Percentiles rank a stretch among this genome's conserved stretches.
Conservation (phyloP, 2,329 filamentous ascomycete genomes). For the Colletotrichum sublineola region DNA sequence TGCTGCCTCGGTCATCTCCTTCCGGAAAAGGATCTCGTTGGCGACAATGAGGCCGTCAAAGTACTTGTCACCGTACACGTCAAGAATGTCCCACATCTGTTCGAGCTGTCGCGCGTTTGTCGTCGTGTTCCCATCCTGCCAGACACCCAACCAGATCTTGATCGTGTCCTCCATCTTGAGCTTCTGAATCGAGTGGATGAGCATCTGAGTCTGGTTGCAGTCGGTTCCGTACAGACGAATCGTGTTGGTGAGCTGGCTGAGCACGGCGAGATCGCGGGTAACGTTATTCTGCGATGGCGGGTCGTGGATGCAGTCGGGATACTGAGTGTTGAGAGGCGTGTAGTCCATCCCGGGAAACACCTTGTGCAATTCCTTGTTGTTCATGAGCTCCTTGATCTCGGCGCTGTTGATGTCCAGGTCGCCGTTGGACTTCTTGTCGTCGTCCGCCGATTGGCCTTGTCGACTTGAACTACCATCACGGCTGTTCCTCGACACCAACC, state of each 20-base stretch:
- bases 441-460: slow-evolving; percentile 64
- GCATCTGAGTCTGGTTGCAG: slow-evolving; percentile 97
- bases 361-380: slow-evolving; percentile 86
- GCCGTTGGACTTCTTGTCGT: slow-evolving; percentile 74
- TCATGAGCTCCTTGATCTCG: slow-evolving; percentile 85
- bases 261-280: slow-evolving; percentile 89
- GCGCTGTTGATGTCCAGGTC: slow-evolving; percentile 80
- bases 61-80: slow-evolving; percentile 73
- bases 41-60: slow-evolving; percentile 88
- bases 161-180: slow-evolving; percentile 78
- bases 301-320: slow-evolving; percentile 81
- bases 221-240: slow-evolving; percentile 94
- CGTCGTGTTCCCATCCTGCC: slow-evolving; percentile 86
- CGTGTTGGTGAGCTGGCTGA: slow-evolving; percentile 89
- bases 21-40: slow-evolving; percentile 82
- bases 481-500: slow-evolving; percentile 72
- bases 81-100: slow-evolving; percentile 88
- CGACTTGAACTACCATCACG: slow-evolving; percentile 47
- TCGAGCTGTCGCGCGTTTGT: slow-evolving; percentile 86
- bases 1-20: slow-evolving; percentile 76
- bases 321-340: slow-evolving; percentile 91
- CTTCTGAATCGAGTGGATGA: slow-evolving; percentile 83
- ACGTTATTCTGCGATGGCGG: slow-evolving; percentile 94
- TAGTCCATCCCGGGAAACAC: slow-evolving; percentile 98
- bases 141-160: slow-evolving; percentile 95